Conservation (phyloP, 2,329 filamentous ascomycete genomes). For the Reticulascus tulasneorum region DNA sequence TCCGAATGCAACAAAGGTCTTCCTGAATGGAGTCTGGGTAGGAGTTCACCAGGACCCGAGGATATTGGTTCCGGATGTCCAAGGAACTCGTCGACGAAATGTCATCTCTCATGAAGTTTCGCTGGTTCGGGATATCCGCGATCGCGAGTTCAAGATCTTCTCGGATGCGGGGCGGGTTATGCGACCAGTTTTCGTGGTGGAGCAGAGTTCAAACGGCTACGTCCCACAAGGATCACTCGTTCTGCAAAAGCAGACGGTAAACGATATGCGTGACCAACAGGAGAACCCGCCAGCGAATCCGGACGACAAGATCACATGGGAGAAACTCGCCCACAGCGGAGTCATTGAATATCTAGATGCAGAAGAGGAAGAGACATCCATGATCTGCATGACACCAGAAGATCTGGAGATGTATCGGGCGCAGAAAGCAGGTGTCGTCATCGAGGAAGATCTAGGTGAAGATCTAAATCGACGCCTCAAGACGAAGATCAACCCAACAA, state of each 20-base stretch:
- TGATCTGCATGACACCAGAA: slow-evolving; percentile 99
- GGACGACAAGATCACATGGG: slow-evolving; percentile 74
- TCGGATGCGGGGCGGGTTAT: slow-evolving; percentile 95
- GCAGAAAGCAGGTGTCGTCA: slow-evolving; percentile 60
- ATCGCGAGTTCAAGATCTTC: slow-evolving; percentile 97
- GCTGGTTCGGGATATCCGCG: slow-evolving; percentile 91
- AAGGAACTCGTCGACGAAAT: slow-evolving; percentile 72
- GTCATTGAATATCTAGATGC: slow-evolving; percentile 96
- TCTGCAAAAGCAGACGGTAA: slow-evolving; percentile 75
- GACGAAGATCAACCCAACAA: slow-evolving; percentile 79
- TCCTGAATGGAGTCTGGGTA: slow-evolving; percentile 97
- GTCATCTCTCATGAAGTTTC: slow-evolving; percentile 90
- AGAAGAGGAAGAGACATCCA: slow-evolving; percentile 96
- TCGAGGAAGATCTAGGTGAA: slow-evolving; percentile 56
- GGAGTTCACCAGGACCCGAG: slow-evolving; percentile 89
- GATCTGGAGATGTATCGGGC: slow-evolving; percentile 77
- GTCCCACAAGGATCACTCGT: slow-evolving; percentile 74
- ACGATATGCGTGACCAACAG: slow-evolving; percentile 71
- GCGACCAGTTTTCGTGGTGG: slow-evolving; percentile 88
- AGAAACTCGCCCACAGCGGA: slow-evolving; percentile 76
- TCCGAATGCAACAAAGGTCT: slow-evolving; percentile 93
- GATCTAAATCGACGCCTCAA: slow-evolving; percentile 85
- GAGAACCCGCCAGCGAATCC: slow-evolving; percentile 59
- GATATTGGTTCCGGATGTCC: slow-evolving; percentile 75
- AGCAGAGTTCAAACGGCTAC: slow-evolving; percentile 62